Base-by-base conservation (phyloP, 176 grass and related monocot genomes). In the Eragrostis nindensis region DNA sequence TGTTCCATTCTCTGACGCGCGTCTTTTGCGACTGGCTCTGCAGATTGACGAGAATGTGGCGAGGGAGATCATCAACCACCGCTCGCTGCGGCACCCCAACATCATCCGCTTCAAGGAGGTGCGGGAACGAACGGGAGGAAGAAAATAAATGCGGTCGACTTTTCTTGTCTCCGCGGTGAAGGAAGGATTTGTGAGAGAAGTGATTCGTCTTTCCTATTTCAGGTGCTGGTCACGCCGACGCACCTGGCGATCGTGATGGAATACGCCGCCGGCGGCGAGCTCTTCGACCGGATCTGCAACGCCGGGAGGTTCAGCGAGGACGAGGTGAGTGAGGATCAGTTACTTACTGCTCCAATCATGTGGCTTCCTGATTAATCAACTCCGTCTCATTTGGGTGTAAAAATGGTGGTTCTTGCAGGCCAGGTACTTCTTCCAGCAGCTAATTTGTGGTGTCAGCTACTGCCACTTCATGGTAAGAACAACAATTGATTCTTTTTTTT, bases 211-310 rank as follows among this genome's bases (percentile, higher is more conserved):
- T 14, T 2, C n/a, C n/a, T 5, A 15, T 6, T 70, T 69, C 50
- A 92, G 90, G 87, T 94, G 27, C 65, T 90, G n/a, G 47, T 90
- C 13, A 94, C 88, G 66, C 80, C 88, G 79, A 94, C 92, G 83
- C 92, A 94, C 81, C 88, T 94, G 49, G 88, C 88, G 80, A 94
- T 94, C 80, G 87, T 91, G n/a, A 94, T 94, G 92, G 92, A 94
- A 60, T 94, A 94, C 88, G 92, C 92, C 40, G 91, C 87, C 40
- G 91, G 87, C 45, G 91, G 91, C 32, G 91, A 90, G 82, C 78
- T 93, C 19, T 93, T 93, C 85, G 91, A 93, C 46, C 87, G 91
- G 81, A 93, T 93, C 81, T 94, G 92, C 85, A 90, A 83, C 86
- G 83, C 88, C 57, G 86, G 92, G 19, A 84, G 88, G 74, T 94